Evolutionary conservation across 2,329 filamentous ascomycete species (phyloP), one percentile per base, ranked within the genome.

Genomic region (Fragosphaeria purpurea): DNA sequence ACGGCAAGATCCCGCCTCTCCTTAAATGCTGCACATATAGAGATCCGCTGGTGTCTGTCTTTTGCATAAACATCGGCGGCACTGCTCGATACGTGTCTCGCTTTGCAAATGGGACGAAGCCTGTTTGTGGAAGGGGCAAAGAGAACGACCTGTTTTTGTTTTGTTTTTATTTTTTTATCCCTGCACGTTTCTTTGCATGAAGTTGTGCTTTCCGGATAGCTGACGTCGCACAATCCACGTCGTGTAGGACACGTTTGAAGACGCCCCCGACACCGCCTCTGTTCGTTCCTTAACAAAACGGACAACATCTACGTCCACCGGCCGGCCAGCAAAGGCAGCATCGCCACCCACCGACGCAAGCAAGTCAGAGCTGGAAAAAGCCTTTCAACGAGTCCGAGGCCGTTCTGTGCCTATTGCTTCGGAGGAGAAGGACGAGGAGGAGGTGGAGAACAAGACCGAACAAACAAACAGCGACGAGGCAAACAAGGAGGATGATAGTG

Each of bases 211-310:
- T 11, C 35, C 3, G 11, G 35, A 37, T 37, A 37, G 49, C 50
- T 56, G 40, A 52, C 53, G 32, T 39, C 32, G 37, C 37, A 46
- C 47, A 31, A 33, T n/a, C 12, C 5, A 5, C 10, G 6, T 33
- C n/a, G 13, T 35, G 42, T 57, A 88, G 83, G 84, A 90, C 60
- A 79, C 78, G 12, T 95, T 94, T 62, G 88, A 95, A 69, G 88
- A 95, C 73, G 88, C 87, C 50, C 71, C 80, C 58, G 85, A 87
- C 65, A 78, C 74, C 53, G 67, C 72, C 44, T 82, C 80, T 37
- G 71, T 79, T 48, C 79, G 84, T 54, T 88, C 84, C 32, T 67
- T 88, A 55, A 81, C 77, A 39, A 73, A 72, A 57, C 68, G 74
- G 62, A 70, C 65, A 47, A 53, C 62, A 22, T 67, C 69, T 13